Conservation (phyloP, 1,284 basidiomycete genomes). For the Lentinula novae-zelandiae region DNA sequence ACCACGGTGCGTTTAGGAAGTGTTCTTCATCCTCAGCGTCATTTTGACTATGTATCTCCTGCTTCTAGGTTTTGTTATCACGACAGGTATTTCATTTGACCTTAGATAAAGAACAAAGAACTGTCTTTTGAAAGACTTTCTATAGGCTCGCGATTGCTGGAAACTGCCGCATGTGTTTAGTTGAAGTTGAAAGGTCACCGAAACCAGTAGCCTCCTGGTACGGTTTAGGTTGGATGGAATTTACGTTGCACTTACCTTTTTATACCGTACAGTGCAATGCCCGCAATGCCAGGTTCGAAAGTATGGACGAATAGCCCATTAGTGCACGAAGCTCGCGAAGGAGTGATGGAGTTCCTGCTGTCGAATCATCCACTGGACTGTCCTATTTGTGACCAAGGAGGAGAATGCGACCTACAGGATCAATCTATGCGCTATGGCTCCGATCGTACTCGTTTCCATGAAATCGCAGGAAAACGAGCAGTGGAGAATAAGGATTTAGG, state of each 20-base stretch:
- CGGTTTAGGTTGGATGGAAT: slow-evolving; percentile 21
- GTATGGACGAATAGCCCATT: slow-evolving; percentile 95
- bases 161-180: slow-evolving; percentile 97
- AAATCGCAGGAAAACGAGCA: slow-evolving; percentile 96
- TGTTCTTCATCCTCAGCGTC: not conserved
- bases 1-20: slow-evolving; percentile 52
- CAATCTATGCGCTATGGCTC: slow-evolving; percentile 99
- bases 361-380: slow-evolving; percentile 98
- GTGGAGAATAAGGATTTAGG: slow-evolving; percentile 99
- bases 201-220: slow-evolving; percentile 89
- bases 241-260: slow-evolving; percentile 4
- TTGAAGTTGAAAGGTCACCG: slow-evolving; percentile 93
- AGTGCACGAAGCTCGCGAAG: slow-evolving; percentile 94
- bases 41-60: slow-evolving; percentile 14
- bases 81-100: slow-evolving; percentile 56
- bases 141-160: slow-evolving; percentile 85
- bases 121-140: slow-evolving; percentile 4
- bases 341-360: slow-evolving; percentile 98
- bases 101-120: slow-evolving; percentile 18
- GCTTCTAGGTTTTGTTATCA: slow-evolving; percentile 84
- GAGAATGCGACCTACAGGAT: slow-evolving; percentile 99
- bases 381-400: slow-evolving; percentile 97
- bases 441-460: slow-evolving; percentile 96
- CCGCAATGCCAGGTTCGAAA: slow-evolving; percentile 94
- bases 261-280: slow-evolving; percentile 76